These are phyloP conservation scores for Lathyrus oleraceus DNA, from an alignment of 306 rosid genomes.

Conservation along the genomic window DNA sequence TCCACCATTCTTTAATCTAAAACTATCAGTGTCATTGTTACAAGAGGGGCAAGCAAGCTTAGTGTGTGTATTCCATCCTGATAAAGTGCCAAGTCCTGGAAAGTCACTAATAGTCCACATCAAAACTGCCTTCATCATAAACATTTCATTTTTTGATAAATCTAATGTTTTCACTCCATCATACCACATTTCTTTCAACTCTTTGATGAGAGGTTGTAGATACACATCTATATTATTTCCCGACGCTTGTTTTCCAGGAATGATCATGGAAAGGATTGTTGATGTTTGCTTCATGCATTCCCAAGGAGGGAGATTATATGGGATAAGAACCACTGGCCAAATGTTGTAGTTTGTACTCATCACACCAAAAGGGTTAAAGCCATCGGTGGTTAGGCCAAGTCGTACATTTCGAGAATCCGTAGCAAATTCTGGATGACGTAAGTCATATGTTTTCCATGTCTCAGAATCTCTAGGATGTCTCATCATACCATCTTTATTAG, in stretches of 20 bases:
- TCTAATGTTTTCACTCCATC: neutral
- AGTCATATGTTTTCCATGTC: no score
- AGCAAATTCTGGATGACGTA: no score
- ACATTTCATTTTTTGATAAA: neutral
- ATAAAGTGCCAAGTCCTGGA: no score
- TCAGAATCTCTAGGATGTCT: no score
- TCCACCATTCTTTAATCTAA: neutral
- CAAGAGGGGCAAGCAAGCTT: neutral
- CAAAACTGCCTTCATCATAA: neutral
- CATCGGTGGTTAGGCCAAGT: no score
- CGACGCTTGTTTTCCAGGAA: neutral
- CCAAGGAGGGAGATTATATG: neutral
- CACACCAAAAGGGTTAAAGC: neutral
- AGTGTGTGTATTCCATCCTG: neutral
- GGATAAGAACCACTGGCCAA: neutral
- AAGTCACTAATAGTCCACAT: neutral
- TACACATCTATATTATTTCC: conserved; percentile 3
- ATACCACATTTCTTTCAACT: neutral
- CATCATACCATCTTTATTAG: no score
- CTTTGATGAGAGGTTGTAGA: no score
- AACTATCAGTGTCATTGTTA: neutral
- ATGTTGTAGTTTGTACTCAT: neutral
- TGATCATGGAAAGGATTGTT: neutral
- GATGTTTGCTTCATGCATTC: neutral
- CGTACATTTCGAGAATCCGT: no score